These are phyloP conservation scores for Ustilago trichophora DNA, from an alignment of 1,284 basidiomycete genomes.

Conservation along the genomic window DNA sequence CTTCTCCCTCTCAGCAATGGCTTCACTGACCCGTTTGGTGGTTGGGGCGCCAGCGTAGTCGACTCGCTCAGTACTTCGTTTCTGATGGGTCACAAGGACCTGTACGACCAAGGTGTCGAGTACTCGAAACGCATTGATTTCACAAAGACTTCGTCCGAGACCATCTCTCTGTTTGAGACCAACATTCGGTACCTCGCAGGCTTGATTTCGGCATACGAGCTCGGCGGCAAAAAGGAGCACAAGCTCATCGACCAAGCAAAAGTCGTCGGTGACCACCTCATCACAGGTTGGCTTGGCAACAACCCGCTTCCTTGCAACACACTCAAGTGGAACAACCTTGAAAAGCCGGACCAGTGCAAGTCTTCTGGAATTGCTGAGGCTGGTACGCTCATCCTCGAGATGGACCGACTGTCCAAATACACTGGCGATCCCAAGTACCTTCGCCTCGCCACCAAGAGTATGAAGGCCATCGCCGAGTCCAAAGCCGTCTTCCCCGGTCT, in stretches of 20 bases:
- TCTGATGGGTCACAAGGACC: constrained; percentile 56
- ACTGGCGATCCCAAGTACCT: constrained; percentile 51
- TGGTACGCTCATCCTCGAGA: constrained; percentile 57
- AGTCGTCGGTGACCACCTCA: constrained; percentile 47
- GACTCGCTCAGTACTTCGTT: constrained; percentile 55
- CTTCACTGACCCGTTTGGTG: constrained; percentile 43
- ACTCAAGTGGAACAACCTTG: constrained; percentile 50
- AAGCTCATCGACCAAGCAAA: constrained; percentile 55
- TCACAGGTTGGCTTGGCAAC: constrained; percentile 50
- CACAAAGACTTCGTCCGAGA: constrained; percentile 24
- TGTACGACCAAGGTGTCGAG: constrained; percentile 35
- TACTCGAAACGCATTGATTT: constrained; percentile 49
- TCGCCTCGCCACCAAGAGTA: constrained; percentile 36
- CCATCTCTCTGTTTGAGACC: constrained; percentile 59
- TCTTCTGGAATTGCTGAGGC: constrained; percentile 51
- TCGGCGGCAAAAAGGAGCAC: constrained; percentile 48
- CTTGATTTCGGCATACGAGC: constrained; percentile 56
- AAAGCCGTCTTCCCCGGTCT: constrained; percentile 48
- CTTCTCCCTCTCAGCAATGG: constrained; percentile 43
- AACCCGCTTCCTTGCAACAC: constrained; percentile 57
- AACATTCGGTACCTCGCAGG: constrained; percentile 61
- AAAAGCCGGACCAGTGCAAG: constrained; percentile 10
- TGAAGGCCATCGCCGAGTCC: constrained; percentile 48
- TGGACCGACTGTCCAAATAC: constrained; percentile 52
- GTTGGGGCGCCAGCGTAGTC: constrained; percentile 59